Conservation (phyloP, 179 eudicot genomes). For the Silene noctiflora region DNA sequence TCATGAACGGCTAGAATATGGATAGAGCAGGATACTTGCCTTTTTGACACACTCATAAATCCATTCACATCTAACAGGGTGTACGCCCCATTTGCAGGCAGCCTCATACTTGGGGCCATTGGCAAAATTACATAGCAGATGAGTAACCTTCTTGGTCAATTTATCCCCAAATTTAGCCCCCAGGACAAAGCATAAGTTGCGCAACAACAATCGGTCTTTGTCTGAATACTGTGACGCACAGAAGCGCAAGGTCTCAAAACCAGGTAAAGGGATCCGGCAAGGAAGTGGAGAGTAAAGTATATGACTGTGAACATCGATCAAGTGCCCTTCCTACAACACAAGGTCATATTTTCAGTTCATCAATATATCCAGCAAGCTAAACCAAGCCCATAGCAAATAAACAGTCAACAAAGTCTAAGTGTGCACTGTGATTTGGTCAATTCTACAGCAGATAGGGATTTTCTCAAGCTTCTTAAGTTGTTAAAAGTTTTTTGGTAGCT, state of each 20-base stretch:
- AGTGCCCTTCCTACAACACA: constrained; percentile 54
- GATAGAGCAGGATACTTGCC: constrained; percentile 36
- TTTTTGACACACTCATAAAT: constrained; percentile 73
- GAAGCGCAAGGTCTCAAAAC: constrained; percentile 56
- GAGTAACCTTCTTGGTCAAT: constrained; percentile 71
- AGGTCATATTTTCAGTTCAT: constrained; percentile 25
- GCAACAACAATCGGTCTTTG: constrained; percentile 65
- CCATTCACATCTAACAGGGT: constrained; percentile 73
- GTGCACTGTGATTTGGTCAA: neutral
- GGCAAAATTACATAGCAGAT: constrained; percentile 73
- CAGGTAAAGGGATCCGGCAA: constrained; percentile 84
- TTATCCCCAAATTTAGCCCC: constrained; percentile 68
- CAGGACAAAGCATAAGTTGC: constrained; percentile 84
- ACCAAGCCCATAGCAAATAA: neutral
- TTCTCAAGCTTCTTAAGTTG: neutral
- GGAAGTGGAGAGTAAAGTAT: constrained; percentile 90
- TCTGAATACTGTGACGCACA: constrained; percentile 81
- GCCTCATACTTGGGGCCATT: constrained; percentile 79
- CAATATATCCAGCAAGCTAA: constrained; percentile 20
- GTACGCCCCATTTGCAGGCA: constrained; percentile 73
- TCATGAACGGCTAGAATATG: constrained; percentile 4
- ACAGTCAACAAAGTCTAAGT: constrained; percentile 1
- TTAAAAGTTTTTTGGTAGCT: neutral
- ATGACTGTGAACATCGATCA: constrained; percentile 80
- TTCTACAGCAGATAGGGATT: neutral